Conservation (phyloP, 1,139 yeast genomes). For the Diutina scorzettiae region DNA sequence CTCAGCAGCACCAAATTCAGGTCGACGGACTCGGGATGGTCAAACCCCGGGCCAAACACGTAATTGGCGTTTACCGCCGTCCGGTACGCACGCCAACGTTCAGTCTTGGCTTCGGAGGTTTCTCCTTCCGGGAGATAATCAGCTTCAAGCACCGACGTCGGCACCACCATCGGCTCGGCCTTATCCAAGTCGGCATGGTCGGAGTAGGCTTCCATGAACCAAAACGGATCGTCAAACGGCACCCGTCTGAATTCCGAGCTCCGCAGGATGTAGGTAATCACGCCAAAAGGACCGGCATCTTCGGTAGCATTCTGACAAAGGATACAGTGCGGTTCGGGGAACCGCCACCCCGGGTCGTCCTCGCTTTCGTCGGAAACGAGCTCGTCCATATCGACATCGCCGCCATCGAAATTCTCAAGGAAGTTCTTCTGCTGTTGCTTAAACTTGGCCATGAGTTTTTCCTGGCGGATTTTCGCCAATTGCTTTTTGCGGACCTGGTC, state of each 20-base stretch:
- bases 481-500: constrained; percentile 52
- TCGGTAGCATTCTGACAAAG: constrained; percentile 77
- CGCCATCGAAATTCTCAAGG: constrained; percentile 30
- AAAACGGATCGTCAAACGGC: constrained; percentile 52
- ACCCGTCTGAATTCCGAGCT: constrained; percentile 51
- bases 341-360: constrained; percentile 43
- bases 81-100: constrained; percentile 28
- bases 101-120: constrained; percentile 4
- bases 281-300: constrained; percentile 64
- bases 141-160: constrained; percentile 10
- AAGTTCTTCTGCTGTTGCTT: constrained; percentile 68
- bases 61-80: constrained; percentile 21
- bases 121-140: background rate
- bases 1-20: constrained; percentile 54
- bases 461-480: constrained; percentile 61
- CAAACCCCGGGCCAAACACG: constrained; percentile 67
- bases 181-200: constrained; percentile 41
- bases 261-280: constrained; percentile 47
- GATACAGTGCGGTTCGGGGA: constrained; percentile 74
- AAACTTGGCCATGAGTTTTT: constrained; percentile 64
- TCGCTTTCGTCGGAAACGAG: constrained; percentile 9
- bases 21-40: constrained; percentile 26
- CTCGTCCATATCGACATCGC: constrained; percentile 29
- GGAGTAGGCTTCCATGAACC: constrained; percentile 57
- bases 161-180: constrained; percentile 14